Percentiles rank a stretch among this genome's conserved stretches.
These are phyloP conservation scores for Cladosporium austrohemisphaericum DNA, from an alignment of 2,329 filamentous ascomycete genomes.

Conservation along the genomic window DNA sequence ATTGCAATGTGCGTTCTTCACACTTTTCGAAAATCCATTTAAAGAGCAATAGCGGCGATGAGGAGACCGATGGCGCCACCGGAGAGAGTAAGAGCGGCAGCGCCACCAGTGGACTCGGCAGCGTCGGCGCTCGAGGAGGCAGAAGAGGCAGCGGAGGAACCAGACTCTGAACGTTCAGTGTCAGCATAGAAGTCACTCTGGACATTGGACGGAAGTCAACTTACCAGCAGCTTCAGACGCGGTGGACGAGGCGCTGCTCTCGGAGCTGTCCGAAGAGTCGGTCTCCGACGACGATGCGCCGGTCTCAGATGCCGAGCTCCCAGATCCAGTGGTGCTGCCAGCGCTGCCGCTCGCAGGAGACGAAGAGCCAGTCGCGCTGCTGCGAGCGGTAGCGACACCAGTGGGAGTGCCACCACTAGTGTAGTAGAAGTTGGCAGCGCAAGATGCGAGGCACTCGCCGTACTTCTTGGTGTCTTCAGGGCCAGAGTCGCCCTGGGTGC, in stretches of 20 bases:
- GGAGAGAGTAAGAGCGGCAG: slow-evolving; percentile 4
- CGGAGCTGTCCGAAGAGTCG: slow-evolving; percentile 4
- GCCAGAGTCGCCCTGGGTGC: slow-evolving; percentile 51
- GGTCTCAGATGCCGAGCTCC: not conserved
- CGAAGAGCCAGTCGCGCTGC: slow-evolving; percentile 15
- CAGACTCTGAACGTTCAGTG: not conserved
- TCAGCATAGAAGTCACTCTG: not conserved
- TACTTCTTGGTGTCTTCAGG: slow-evolving; percentile 44
- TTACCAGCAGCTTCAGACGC: not conserved
- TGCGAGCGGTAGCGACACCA: slow-evolving; percentile 25
- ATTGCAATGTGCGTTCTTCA: too few relatives aligned
- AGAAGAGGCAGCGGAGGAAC: not conserved
- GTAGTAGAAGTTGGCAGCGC: slow-evolving; percentile 28
- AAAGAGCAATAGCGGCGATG: slow-evolving; percentile 8
- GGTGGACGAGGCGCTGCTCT: slow-evolving; percentile 3
- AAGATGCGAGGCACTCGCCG: slow-evolving; percentile 47
- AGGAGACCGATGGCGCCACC: slow-evolving; percentile 9
- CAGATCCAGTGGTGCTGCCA: slow-evolving; percentile 4
- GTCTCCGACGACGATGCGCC: not conserved
- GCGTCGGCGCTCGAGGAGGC: not conserved
- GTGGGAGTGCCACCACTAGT: slow-evolving; percentile 1
- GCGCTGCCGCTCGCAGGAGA: not conserved
- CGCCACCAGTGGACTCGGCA: slow-evolving; percentile 6
- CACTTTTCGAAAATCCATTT: not conserved
- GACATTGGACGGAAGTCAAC: not conserved